Evolutionary conservation across 108 stramenopile species (phyloP), one percentile per base, ranked within the genome.

Genomic region (Nitzschia putrida): DNA sequence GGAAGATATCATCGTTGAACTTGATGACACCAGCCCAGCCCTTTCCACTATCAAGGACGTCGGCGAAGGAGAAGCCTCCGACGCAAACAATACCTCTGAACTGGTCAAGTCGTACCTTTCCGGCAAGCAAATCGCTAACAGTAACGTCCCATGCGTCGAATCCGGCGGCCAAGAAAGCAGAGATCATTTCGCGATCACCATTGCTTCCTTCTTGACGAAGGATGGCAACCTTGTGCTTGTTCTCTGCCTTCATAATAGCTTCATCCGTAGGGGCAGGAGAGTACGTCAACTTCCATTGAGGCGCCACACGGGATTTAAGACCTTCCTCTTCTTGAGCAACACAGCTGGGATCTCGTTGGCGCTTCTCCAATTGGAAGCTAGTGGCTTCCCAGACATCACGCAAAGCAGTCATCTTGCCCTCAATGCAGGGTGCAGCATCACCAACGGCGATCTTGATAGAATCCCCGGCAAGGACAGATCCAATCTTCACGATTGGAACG

Each of bases 1-100:
- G 79, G 77, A 83, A 88, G 8, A 99, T 86, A 61, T 74, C 79
- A 8, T 90, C 88, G 78, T 98, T 97, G 88, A 97, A 98, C 68
- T 90, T 94, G 87, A 99, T 97, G 59, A 94, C 93, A 44, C 93
- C 99, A 34, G 98, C 99, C 99, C 99, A 99, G 47, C 99, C 99
- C 77, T 99, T 99, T 65, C 95, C 99, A 59, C 93, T 95, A 71
- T 98, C 98, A 23, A 98, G 79, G 3, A 98, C 97, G 69, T 99
- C 99, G 13, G 98, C 99, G 65, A 96, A 99, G 12, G 92, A 94
- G 79, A 99, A 99, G 22, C 99, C 99, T 25, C 99, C 99, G 34
- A 97, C 97, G 69, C 97, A 98, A 16, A 93, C 95, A 70, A 98
- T 83, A 21, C 97, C 97, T 12, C 90, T 89, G 88, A 98, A 98